A percentile compares a stretch with the other conserved stretches of the same genome.
Conservation (phyloP, 805 yeast species). For the Komagataella populi region DNA sequence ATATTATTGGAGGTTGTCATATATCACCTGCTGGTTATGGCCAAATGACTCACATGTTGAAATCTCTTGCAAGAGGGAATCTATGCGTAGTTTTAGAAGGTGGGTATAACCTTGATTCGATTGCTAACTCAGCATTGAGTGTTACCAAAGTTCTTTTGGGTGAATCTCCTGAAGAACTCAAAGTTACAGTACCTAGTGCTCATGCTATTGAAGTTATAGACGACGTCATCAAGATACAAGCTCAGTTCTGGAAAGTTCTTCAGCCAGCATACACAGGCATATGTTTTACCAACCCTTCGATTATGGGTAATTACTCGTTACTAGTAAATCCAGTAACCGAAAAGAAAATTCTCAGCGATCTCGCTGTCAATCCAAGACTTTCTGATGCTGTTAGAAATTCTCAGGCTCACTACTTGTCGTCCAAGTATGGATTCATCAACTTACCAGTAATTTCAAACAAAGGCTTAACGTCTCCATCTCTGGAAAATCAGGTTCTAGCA, state of each 20-base stretch:
- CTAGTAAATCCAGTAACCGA: not conserved
- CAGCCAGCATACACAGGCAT: constrained; percentile 43
- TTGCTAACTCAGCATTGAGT: constrained; percentile 79
- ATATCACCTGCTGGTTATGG: constrained; percentile 95
- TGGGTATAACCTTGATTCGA: constrained; percentile 88
- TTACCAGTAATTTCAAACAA: constrained; percentile 45
- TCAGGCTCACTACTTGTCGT: constrained; percentile 47
- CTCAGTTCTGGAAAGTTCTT: constrained; percentile 79
- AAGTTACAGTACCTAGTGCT: constrained; percentile 49
- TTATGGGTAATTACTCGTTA: constrained; percentile 12
- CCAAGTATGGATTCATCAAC: constrained; percentile 42
- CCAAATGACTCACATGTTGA: constrained; percentile 86
- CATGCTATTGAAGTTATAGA: constrained; percentile 73
- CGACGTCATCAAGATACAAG: constrained; percentile 67
- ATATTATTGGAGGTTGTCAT: constrained; percentile 91
- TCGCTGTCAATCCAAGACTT: constrained; percentile 25
- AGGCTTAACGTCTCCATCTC: constrained; percentile 30
- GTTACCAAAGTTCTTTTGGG: constrained; percentile 88
- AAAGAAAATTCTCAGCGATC: constrained; percentile 15
- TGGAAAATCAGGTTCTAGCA: constrained; percentile 56
- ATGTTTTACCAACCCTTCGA: constrained; percentile 15
- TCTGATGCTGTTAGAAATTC: constrained; percentile 65
- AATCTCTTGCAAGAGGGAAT: constrained; percentile 79
- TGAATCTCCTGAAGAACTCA: constrained; percentile 81
- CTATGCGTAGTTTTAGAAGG: constrained; percentile 89